A percentile compares a stretch with the other conserved stretches of the same genome.
These are phyloP conservation scores for Sclerotinia minor DNA, from an alignment of 2,329 filamentous ascomycete genomes.

Conservation along the genomic window DNA sequence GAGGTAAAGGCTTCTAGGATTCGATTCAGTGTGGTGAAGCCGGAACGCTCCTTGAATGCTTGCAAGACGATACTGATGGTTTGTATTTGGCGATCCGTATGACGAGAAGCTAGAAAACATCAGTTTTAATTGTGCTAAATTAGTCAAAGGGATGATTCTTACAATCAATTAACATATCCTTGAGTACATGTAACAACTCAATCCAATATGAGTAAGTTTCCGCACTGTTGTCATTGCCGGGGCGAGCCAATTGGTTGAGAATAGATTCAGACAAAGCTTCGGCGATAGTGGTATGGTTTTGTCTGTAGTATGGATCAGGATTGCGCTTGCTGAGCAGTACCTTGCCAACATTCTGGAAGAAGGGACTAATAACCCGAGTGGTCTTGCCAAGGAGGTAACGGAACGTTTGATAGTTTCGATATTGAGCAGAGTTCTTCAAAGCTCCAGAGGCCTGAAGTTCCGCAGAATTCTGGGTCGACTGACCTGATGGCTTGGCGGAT, in stretches of 20 bases:
- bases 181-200: constrained; percentile 73
- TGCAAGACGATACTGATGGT: constrained; percentile 76
- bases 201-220: constrained; percentile 80
- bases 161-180: constrained; percentile 76
- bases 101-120: constrained; percentile 27
- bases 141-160: constrained; percentile 22
- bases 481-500: background rate
- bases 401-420: constrained; percentile 77
- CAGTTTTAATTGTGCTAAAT: constrained; percentile 21
- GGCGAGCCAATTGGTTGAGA: constrained; percentile 61
- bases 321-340: constrained; percentile 74
- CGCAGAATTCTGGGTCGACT: constrained; percentile 17
- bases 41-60: constrained; percentile 80
- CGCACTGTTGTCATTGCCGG: constrained; percentile 48
- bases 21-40: constrained; percentile 70
- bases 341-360: constrained; percentile 84
- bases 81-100: constrained; percentile 46
- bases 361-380: constrained; percentile 75
- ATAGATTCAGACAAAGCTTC: constrained; percentile 70
- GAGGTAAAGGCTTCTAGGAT: constrained; percentile 69
- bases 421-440: constrained; percentile 44
- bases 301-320: constrained; percentile 60
- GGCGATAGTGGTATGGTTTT: constrained; percentile 56
- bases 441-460: constrained; percentile 71
- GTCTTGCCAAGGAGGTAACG: constrained; percentile 76